Conservation (phyloP, 208 protist genomes). For the Trichomonas vaginalis region DNA sequence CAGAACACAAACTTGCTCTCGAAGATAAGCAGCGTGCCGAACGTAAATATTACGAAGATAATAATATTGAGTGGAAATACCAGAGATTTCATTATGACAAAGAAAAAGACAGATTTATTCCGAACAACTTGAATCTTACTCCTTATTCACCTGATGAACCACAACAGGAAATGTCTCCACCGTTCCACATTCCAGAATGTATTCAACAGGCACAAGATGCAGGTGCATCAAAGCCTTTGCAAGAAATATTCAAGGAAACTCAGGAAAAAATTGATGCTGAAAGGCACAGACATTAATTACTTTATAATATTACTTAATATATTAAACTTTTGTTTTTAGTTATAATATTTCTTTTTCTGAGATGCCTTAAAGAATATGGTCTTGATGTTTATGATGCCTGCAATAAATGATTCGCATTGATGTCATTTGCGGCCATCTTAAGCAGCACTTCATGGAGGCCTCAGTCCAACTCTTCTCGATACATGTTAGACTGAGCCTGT, state of each 20-base stretch:
- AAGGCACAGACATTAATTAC: no score
- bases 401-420: slow-evolving; percentile 62
- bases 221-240: neutral
- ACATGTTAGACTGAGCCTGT: no score
- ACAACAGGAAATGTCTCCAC: neutral
- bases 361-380: slow-evolving; percentile 59
- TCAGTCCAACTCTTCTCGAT: no score
- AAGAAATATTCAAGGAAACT: neutral
- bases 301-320: no score
- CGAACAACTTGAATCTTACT: neutral
- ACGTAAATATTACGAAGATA: neutral
- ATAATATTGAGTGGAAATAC: neutral
- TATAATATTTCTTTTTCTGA: no score
- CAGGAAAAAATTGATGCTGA: neutral
- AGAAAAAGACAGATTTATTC: neutral
- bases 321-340: no score
- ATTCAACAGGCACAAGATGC: neutral
- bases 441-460: neutral
- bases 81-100: neutral
- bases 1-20: neutral
- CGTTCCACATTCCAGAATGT: neutral
- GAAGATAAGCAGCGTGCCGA: neutral
- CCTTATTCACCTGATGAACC: neutral
- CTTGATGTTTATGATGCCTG: slow-evolving; percentile 59
- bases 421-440: slow-evolving; percentile 54